Conservation (phyloP, 2,329 filamentous ascomycete genomes). For the Onygena corvina region DNA sequence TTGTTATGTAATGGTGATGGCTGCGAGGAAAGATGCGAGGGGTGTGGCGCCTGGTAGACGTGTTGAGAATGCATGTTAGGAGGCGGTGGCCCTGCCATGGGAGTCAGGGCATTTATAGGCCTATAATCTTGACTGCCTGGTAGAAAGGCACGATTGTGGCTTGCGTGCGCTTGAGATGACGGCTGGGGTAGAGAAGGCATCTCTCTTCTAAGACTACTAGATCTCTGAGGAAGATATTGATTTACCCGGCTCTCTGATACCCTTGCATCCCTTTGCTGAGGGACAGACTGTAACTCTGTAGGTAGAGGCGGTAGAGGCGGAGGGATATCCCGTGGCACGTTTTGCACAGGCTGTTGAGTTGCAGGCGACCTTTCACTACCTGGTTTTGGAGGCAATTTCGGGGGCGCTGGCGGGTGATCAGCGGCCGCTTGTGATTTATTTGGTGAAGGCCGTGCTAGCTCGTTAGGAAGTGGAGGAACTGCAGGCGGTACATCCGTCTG, state of each 20-base stretch:
- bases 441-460: conserved; percentile 37
- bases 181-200: neutral
- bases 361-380: conserved; percentile 16
- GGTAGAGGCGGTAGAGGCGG: conserved; percentile 31
- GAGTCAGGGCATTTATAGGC: neutral
- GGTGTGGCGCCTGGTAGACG: neutral
- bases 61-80: conserved; percentile 9
- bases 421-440: conserved; percentile 48
- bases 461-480: conserved; percentile 59
- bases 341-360: conserved; percentile 15
- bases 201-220: conserved; percentile 18
- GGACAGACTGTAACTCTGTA: conserved; percentile 12
- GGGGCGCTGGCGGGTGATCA: conserved; percentile 33
- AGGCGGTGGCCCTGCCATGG: neutral
- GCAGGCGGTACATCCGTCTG: conserved; percentile 46
- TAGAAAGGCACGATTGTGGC: neutral
- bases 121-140: neutral
- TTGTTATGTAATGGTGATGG: conserved; percentile 17
- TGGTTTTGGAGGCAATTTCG: conserved; percentile 30
- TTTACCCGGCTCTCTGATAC: neutral
- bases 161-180: neutral
- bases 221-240: conserved; percentile 23
- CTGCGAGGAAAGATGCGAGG: conserved; percentile 11
- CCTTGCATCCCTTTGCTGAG: neutral
- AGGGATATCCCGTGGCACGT: conserved; percentile 12